phyloP scores from a whole-genome alignment of 192 early-diverging fungal species.

The Helicostylum pulchrum region DNA sequence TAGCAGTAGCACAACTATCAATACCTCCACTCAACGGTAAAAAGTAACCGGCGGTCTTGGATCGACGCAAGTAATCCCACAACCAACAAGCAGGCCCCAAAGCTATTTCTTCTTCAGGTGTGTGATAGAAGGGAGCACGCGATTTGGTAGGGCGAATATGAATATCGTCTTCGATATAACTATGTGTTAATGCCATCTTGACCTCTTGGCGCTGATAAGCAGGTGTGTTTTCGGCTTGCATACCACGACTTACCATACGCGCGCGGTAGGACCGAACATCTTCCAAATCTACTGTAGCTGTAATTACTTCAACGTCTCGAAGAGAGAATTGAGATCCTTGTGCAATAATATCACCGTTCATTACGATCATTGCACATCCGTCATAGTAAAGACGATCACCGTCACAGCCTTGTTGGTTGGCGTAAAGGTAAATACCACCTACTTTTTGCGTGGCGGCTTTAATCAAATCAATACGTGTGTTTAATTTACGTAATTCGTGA shows the following conservation, averaged over 20 bases:
- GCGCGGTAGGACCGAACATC: conserved; percentile 82
- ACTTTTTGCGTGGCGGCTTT: conserved; percentile 86
- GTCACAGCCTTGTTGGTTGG: conserved; percentile 97
- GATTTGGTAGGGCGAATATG: conserved; percentile 49
- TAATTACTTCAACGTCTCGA: conserved; percentile 90
- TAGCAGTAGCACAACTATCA: conserved; percentile 87
- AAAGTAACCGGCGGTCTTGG: conserved; percentile 88
- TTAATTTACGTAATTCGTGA: conserved; percentile 93
- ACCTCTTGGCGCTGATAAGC: conserved; percentile 70
- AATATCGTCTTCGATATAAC: conserved; percentile 37
- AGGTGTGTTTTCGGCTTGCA: conserved; percentile 67
- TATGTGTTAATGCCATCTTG: conserved; percentile 49
- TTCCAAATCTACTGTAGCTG: conserved; percentile 89
- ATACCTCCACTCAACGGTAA: conserved; percentile 97
- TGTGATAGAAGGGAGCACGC: conserved; percentile 54
- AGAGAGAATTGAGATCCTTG: conserved; percentile 92
- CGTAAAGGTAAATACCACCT: conserved; percentile 93
- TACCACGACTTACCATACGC: conserved; percentile 64
- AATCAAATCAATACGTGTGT: conserved; percentile 84
- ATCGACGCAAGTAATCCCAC: conserved; percentile 97
- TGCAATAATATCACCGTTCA: conserved; percentile 87
- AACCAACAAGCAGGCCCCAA: conserved; percentile 98
- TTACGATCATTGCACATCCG: conserved; percentile 83
- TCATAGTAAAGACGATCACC: conserved; percentile 98
- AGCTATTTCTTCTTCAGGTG: conserved; percentile 87